A percentile compares a stretch with the other conserved stretches of the same genome.
These are phyloP conservation scores for Nannochloropsis salina DNA, from an alignment of 108 stramenopile genomes.

Conservation along the genomic window DNA sequence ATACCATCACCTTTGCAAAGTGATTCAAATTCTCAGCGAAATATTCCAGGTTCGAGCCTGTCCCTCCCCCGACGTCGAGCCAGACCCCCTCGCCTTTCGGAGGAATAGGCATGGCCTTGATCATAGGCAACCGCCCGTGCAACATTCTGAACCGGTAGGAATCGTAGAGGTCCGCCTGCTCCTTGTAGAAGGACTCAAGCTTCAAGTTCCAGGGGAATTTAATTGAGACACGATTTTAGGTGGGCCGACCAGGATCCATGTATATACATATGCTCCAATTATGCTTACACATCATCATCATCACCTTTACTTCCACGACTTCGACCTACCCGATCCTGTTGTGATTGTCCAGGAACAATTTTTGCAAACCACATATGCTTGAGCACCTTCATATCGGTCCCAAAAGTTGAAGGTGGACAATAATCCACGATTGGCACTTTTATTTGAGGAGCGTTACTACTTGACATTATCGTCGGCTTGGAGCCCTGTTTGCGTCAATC, in stretches of 20 bases:
- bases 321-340: not conserved
- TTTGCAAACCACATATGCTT: constrained; percentile 20
- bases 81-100: constrained; percentile 18
- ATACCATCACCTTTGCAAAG: constrained; percentile 35
- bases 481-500: too few relatives aligned
- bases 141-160: constrained; percentile 41
- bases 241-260: too few relatives aligned
- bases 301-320: too few relatives aligned
- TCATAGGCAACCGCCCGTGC: constrained; percentile 32
- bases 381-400: not conserved
- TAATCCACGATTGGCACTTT: not conserved
- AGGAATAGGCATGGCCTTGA: constrained; percentile 26
- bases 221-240: too few relatives aligned
- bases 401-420: not conserved
- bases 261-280: too few relatives aligned
- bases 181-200: constrained; percentile 23
- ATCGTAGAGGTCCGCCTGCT: constrained; percentile 40
- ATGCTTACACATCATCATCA: too few relatives aligned
- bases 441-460: not conserved
- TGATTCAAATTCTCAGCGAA: constrained; percentile 27
- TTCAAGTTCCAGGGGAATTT: not conserved
- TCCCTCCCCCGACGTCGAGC: constrained; percentile 45
- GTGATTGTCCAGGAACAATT: constrained; percentile 16
- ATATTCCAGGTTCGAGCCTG: constrained; percentile 45
- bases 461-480: not conserved